Evolutionary conservation across 257 asterid species (phyloP).

Genomic region (Petunia secreta): DNA sequence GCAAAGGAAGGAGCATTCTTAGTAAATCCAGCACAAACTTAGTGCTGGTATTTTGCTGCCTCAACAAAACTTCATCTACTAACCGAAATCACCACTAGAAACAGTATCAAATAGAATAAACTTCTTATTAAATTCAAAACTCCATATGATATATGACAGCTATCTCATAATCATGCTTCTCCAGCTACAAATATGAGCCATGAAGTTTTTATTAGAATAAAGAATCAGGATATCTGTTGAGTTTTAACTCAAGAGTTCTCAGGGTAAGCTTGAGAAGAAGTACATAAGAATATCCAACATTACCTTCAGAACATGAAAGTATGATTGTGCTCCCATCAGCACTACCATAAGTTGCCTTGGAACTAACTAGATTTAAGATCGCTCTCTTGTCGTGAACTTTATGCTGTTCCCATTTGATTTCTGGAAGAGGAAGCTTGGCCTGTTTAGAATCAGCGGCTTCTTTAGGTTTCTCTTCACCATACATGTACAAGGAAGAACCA

Average conservation of each 20-base stretch:
- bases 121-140: background rate
- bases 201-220: background rate
- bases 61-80: constrained; percentile 13
- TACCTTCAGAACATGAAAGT: constrained; percentile 96
- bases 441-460: constrained; percentile 59
- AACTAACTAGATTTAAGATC: constrained; percentile 70
- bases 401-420: constrained; percentile 86
- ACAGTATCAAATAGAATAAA: constrained; percentile 14
- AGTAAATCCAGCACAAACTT: constrained; percentile 11
- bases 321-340: constrained; percentile 86
- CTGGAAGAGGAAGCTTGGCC: constrained; percentile 85
- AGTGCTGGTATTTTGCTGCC: background rate
- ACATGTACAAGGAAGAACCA: constrained; percentile 89
- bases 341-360: constrained; percentile 85
- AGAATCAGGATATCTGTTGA: background rate
- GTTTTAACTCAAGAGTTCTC: constrained; percentile 12
- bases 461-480: constrained; percentile 81
- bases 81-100: background rate
- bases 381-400: constrained; percentile 82
- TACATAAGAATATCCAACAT: constrained; percentile 24
- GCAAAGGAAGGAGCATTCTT: background rate
- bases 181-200: constrained; percentile 4
- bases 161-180: background rate
- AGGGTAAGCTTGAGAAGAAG: constrained; percentile 20
- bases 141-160: constrained; percentile 1